Conservation (phyloP, 2,329 filamentous ascomycete genomes). For the Plectosphaerella cucumerina region DNA sequence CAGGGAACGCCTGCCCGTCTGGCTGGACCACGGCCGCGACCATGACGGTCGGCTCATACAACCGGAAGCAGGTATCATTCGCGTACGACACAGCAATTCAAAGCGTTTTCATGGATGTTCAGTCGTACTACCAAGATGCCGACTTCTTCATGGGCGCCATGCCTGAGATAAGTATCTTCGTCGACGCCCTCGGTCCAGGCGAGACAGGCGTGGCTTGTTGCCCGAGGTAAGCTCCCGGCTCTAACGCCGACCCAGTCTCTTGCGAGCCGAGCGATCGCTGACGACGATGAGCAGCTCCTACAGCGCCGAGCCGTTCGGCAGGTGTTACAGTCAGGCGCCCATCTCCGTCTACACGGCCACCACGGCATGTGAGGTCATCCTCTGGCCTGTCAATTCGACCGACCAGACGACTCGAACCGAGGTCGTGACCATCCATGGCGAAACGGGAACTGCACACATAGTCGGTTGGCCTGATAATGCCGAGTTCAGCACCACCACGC, state of each 20-base stretch:
- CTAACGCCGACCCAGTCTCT: neutral
- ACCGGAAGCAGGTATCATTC: neutral
- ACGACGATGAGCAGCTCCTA: neutral
- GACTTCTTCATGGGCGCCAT: neutral
- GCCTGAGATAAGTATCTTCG: neutral
- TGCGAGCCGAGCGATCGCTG: no score
- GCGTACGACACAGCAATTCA: neutral
- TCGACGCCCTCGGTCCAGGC: neutral
- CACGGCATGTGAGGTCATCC: neutral
- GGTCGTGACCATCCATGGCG: no score
- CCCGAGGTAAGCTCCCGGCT: neutral
- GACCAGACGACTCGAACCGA: no score
- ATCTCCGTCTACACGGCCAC: neutral
- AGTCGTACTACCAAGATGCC: neutral
- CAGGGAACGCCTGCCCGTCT: constrained; percentile 16
- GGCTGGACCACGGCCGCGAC: constrained; percentile 4
- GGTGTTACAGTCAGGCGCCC: neutral
- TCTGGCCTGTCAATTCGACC: neutral
- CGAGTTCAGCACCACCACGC: no score
- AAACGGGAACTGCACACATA: no score
- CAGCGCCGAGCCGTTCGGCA: neutral
- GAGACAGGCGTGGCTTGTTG: neutral
- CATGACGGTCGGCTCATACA: neutral
- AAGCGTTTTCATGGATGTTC: no score
- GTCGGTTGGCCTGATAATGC: no score